Evolutionary conservation across 2,329 filamentous ascomycete species (phyloP).

Genomic region (Fusarium pilosicola): DNA sequence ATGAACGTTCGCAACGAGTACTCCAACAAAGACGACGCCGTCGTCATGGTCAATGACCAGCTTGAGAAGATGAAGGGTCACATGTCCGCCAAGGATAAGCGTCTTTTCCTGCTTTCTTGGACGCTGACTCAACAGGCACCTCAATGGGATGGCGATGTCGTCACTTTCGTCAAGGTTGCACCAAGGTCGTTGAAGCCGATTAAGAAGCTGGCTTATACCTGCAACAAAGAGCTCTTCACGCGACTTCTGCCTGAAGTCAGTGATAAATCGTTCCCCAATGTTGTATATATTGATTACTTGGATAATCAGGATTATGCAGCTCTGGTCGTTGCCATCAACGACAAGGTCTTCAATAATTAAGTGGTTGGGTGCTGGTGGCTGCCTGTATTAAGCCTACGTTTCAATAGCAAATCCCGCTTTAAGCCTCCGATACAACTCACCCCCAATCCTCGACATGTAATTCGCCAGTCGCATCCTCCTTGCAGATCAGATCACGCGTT

Average conservation of each 20-base stretch:
- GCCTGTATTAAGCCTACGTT: not conserved
- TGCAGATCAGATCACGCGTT: slow-evolving; percentile 25
- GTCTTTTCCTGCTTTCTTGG: slow-evolving; percentile 7
- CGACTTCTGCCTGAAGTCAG: not conserved
- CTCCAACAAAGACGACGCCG: slow-evolving; percentile 6
- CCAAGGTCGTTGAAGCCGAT: not conserved
- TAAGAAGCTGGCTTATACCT: not conserved
- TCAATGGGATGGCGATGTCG: not conserved
- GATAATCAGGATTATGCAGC: slow-evolving; percentile 9
- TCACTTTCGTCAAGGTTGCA: not conserved
- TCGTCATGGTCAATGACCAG: slow-evolving; percentile 5
- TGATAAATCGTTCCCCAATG: slow-evolving; percentile 6
- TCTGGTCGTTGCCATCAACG: slow-evolving; percentile 10
- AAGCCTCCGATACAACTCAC: not conserved
- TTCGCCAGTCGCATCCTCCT: not conserved
- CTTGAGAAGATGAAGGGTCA: slow-evolving; percentile 13
- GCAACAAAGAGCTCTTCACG: slow-evolving; percentile 13
- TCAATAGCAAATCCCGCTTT: not conserved
- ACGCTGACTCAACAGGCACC: slow-evolving; percentile 4
- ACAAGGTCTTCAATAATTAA: slow-evolving; percentile 15
- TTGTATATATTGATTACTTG: slow-evolving; percentile 18
- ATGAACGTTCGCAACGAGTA: slow-evolving; percentile 17
- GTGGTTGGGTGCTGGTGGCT: not conserved
- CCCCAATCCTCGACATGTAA: not conserved
- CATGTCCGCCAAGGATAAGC: slow-evolving; percentile 11